Base-by-base conservation (phyloP, 2,329 filamentous ascomycete genomes). In the Pochonia chlamydosporia region DNA sequence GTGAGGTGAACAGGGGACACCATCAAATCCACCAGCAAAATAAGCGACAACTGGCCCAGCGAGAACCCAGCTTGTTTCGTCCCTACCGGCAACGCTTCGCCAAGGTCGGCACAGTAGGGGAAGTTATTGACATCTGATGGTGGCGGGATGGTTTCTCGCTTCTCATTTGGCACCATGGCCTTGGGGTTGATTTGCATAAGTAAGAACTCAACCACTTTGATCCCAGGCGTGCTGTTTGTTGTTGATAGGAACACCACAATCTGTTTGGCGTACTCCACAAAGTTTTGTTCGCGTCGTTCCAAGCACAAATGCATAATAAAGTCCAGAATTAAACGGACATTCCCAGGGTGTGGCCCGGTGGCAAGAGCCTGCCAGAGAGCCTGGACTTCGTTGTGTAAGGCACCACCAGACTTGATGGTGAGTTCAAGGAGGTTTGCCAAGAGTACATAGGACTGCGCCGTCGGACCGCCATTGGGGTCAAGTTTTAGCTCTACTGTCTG, bases 231-330 rank as follows among this genome's bases (percentile, higher is more conserved):
- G 79, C 72, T 78, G 52, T 73, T 76, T 1, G 78, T 96, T 54
- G 89, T 93, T 0, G 93, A 95, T 5, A 99, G 67, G 63, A 96
- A 97, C 1, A 99, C 95, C 14, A 97, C 90, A 44, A 99, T 93
- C 65, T 99, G 93, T 70, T 97, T 99, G 5, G 92, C 92, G 61
- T 95, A 96, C 57, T 96, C 89, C 47, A 99, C 92, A 64, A 96
- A 99, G 58, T 96, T 97, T 59, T 99, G 93, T 64, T 99, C 95
- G 42, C 92, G 84, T 26, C 92, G 84, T 59, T 99, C 93, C 10
- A 99, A 72, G 57, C 93, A 99, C 4, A 97, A 78, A 24, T 84
- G 84, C 66, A 99, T 97, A 65, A 99, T 93, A 61, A 99, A 99
- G 63, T 97, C 91, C 1, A 99, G 78, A 11, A 97, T 88, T 28